Evolutionary conservation across 2,329 filamentous ascomycete genomes (phyloP).

Genomic region (Neodidymelliopsis sp.): DNA sequence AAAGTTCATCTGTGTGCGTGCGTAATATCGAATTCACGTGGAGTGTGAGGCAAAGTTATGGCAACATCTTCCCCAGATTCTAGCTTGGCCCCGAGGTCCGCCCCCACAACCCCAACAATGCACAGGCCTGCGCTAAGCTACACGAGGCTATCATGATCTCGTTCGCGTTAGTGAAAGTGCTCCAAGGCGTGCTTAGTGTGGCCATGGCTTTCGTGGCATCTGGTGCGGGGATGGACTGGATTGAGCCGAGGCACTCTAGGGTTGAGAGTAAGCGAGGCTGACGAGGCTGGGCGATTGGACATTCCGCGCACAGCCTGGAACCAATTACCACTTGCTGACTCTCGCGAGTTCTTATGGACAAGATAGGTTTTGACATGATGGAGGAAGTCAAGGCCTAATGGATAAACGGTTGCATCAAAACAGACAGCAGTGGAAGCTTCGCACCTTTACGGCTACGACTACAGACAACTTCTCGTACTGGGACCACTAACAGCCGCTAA

Average conservation of each 20-base stretch:
- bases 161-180: background rate
- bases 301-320: too few species aligned
- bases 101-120: background rate
- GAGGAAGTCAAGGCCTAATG: too few species aligned
- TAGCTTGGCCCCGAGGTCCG: background rate
- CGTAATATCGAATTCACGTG: background rate
- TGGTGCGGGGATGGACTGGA: slow-evolving; percentile 2
- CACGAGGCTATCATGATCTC: background rate
- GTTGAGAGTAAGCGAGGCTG: background rate
- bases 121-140: slow-evolving; percentile 4
- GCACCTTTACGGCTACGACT: too few species aligned
- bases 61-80: background rate
- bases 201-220: background rate
- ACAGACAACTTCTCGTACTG: too few species aligned
- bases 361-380: too few species aligned
- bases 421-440: too few species aligned
- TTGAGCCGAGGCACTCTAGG: slow-evolving; percentile 5
- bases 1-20: background rate
- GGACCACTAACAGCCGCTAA: too few species aligned
- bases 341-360: too few species aligned
- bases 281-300: too few species aligned
- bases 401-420: too few species aligned
- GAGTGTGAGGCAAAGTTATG: too few species aligned
- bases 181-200: background rate
- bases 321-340: too few species aligned